A percentile compares a stretch with the other conserved stretches of the same genome.
phyloP scores from a whole-genome alignment of 1,284 basidiomycete species.

The Hymenochaete sp. region DNA sequence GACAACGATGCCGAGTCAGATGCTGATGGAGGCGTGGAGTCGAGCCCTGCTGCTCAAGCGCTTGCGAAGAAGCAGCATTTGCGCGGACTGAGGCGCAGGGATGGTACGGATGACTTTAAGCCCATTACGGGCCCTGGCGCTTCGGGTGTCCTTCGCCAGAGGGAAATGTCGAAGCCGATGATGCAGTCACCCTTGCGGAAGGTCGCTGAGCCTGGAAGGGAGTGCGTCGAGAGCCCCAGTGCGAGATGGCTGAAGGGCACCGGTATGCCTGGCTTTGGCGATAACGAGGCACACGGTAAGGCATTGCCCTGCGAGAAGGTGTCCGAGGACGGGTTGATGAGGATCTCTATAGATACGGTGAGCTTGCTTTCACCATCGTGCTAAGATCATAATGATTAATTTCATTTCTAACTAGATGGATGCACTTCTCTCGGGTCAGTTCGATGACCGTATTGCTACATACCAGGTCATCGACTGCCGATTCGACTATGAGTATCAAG shows the following conservation, averaged over 20 bases:
- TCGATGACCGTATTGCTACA: constrained; percentile 51
- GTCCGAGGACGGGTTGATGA: constrained; percentile 90
- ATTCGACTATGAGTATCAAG: constrained; percentile 94
- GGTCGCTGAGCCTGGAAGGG: background rate
- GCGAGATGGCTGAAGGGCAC: constrained; percentile 41
- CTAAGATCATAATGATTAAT: background rate
- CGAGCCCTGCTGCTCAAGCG: constrained; percentile 62
- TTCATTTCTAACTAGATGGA: constrained; percentile 46
- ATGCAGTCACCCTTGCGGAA: constrained; percentile 16
- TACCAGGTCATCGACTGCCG: constrained; percentile 92
- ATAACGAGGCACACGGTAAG: constrained; percentile 88
- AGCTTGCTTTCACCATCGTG: constrained; percentile 24
- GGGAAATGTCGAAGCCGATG: constrained; percentile 28
- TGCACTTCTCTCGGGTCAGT: constrained; percentile 66
- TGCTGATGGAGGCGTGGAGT: constrained; percentile 49
- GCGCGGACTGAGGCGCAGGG: constrained; percentile 64
- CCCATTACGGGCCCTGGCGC: constrained; percentile 56
- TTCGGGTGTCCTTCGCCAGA: constrained; percentile 26
- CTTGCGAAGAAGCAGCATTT: constrained; percentile 66
- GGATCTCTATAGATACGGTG: constrained; percentile 78
- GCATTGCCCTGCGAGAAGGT: constrained; percentile 90
- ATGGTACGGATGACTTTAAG: constrained; percentile 70
- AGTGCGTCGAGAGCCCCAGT: constrained; percentile 39
- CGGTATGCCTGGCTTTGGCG: constrained; percentile 76
- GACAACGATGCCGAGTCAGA: constrained; percentile 52